These are phyloP conservation scores for Cydonia oblonga DNA, from an alignment of 331 rosid genomes.

Conservation along the genomic window DNA sequence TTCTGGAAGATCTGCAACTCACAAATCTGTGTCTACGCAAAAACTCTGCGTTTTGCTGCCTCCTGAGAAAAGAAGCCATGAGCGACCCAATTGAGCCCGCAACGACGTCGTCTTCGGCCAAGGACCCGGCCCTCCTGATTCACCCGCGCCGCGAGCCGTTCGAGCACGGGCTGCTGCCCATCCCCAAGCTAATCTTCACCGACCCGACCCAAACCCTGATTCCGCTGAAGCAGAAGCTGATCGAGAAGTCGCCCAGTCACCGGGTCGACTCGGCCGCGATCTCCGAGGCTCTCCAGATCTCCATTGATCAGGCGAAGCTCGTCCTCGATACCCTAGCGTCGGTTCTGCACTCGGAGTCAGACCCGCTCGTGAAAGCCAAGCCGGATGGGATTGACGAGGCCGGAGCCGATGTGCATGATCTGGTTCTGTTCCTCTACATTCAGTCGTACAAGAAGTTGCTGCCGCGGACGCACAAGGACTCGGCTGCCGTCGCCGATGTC, in stretches of 20 bases:
- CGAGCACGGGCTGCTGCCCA: conserved; percentile 92
- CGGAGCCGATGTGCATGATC: conserved; percentile 59
- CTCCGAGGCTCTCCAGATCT: conserved; percentile 89
- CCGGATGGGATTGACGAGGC: conserved; percentile 35
- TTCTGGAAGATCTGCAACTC: conserved; percentile 60
- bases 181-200: conserved; percentile 74
- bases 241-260: conserved; percentile 28
- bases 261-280: conserved; percentile 48
- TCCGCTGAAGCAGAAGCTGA: conserved; percentile 68
- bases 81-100: conserved; percentile 48
- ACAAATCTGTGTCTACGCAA: conserved; percentile 9
- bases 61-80: conserved; percentile 28
- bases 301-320: conserved; percentile 67
- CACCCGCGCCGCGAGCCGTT: conserved; percentile 91
- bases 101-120: conserved; percentile 52
- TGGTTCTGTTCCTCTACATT: conserved; percentile 30
- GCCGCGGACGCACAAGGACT: conserved; percentile 90
- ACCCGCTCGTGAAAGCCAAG: conserved; percentile 45
- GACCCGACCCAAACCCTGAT: conserved; percentile 96
- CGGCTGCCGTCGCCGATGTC: conserved; percentile 88
- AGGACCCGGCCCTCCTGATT: conserved; percentile 47
- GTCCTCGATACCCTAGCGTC: conserved; percentile 76
- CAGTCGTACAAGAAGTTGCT: conserved; percentile 56
- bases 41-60: neutral
- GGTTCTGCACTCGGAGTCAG: conserved; percentile 55